phyloP scores from a whole-genome alignment of 2,329 filamentous ascomycete species.

The Aspergillus proliferans region DNA sequence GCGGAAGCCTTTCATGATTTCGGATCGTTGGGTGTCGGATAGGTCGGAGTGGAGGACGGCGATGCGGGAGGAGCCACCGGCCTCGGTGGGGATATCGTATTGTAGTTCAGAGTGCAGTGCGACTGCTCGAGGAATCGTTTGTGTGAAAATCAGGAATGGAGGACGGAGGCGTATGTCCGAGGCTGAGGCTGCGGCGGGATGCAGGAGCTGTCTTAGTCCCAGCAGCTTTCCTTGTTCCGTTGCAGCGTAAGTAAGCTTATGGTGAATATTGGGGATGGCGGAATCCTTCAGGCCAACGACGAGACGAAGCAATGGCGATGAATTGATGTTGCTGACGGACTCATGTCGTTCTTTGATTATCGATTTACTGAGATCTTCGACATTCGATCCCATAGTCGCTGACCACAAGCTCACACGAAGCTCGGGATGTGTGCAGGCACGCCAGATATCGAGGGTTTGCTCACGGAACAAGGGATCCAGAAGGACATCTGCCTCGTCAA shows the following conservation, averaged over 20 bases:
- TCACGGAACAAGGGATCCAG: constrained; percentile 85
- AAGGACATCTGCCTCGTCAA: constrained; percentile 94
- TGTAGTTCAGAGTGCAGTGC: constrained; percentile 84
- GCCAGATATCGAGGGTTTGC: constrained; percentile 81
- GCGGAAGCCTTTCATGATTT: constrained; percentile 83
- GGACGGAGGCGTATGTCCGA: constrained; percentile 58
- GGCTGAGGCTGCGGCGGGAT: constrained; percentile 56
- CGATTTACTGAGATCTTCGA: constrained; percentile 71
- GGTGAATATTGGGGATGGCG: constrained; percentile 83
- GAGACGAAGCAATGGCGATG: constrained; percentile 62
- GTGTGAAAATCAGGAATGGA: constrained; percentile 91
- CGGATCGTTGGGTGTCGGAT: constrained; percentile 65
- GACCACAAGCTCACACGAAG: constrained; percentile 84
- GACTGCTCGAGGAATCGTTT: constrained; percentile 85
- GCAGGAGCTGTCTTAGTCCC: constrained; percentile 80
- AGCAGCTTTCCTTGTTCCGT: constrained; percentile 92
- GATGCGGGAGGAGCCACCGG: constrained; percentile 75
- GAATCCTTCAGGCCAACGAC: constrained; percentile 97
- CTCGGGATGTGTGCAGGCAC: constrained; percentile 62
- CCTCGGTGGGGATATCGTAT: constrained; percentile 87
- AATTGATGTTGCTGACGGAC: constrained; percentile 13
- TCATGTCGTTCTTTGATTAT: constrained; percentile 54
- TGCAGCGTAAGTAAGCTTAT: constrained; percentile 83
- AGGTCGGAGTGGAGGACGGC: constrained; percentile 87
- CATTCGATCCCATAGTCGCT: constrained; percentile 90